Evolutionary conservation across 2,329 filamentous ascomycete genomes (phyloP), one percentile per base, ranked within the genome.

Genomic region (Scedosporium apiospermum): DNA sequence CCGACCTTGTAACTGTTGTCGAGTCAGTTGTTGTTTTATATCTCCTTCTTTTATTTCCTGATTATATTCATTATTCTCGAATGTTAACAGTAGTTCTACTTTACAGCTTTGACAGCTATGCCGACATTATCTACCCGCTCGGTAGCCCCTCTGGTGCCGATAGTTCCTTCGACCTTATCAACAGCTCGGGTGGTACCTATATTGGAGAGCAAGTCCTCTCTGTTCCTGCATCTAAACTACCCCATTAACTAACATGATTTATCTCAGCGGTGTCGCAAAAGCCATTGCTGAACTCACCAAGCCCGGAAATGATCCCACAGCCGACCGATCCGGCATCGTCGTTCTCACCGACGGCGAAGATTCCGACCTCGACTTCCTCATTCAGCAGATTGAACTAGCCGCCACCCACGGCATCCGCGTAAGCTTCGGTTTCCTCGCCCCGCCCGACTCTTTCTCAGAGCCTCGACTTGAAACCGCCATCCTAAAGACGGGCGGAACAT

Each of bases 331-430:
- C 14, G 64, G 64, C 53, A 66, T 67, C 38, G 58, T 67, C 7
- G 63, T 67, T 38, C 63, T 67, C 12, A 66, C 66, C 60, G 66
- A 67, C 44, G 65, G 66, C 27, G 63, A 66, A 34, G 65, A 66
- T 62, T 42, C 60, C n/a, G 46, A 65, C 60, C 41, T 60, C n/a
- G 53, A 60, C 12, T 41, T 38, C n/a, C 60, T 65, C 3, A 63
- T 66, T 21, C 18, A 58, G n/a, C 49, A 62, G 26, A 64, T 67
- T 21, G 57, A 63, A 42, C 60, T 55, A 4, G 64, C 66, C 3
- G 61, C 46, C 12, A 27, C 60, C 34, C 59, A 62, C 2, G 65
- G 66, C 27, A 67, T 67, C 61, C 64, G 64, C 38, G 66, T 67
- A 3, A 66, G 64, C 55, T 67, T 66, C 46, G 64, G 66, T 23